Base-by-base conservation (phyloP, 2,329 filamentous ascomycete genomes). In the Arthroderma uncinatum region DNA sequence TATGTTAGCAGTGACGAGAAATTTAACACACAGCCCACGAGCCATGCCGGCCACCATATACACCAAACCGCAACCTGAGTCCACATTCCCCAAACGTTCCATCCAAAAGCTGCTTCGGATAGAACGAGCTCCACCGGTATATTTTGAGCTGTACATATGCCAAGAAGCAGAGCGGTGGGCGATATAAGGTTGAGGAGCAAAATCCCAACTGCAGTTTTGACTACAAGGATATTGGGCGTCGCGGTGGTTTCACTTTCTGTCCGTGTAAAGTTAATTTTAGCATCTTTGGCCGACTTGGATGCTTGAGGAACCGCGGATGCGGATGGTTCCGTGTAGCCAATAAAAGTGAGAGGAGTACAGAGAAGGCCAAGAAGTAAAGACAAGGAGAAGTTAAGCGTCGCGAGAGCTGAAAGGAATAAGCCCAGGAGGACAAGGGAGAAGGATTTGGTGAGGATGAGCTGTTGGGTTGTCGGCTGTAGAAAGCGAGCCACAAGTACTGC, bases 1-100 rank as follows among this genome's bases (percentile, higher is more conserved):
- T 34, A 56, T 34, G 34, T 42, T 39, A 61, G 34, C 44, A 74
- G 56, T 2, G 69, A 71, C 30, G 66, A 68, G 21, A 67, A 69
- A 50, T 73, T 54, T 30, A 71, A 57, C 0, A 71, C 64, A 59
- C 67, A 68, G 3, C 76, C 87, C 5, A 84, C 80, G 37, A 93
- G 70, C 91, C 91, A 96, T 6, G 89, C 89, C 0, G 91, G 91
- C 86, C 89, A 93, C 91, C 91, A 96, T 44, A 95, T 84, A 68
- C 89, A 87, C 88, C 90, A 95, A n/a, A 95, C 80, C 9, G 94
- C 82, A 16, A 95, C 83, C 59, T 88, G 85, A 1, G 90, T 94
- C 76, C 90, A 94, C 79, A 93, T 82, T 1, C 89, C 89, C 82
- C 86, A 90, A 10, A 95, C 83, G 66, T 89, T 81, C 90, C 90